These are phyloP conservation scores for Stemphylium lycopersici DNA, from an alignment of 2,329 filamentous ascomycete genomes.

Conservation along the genomic window DNA sequence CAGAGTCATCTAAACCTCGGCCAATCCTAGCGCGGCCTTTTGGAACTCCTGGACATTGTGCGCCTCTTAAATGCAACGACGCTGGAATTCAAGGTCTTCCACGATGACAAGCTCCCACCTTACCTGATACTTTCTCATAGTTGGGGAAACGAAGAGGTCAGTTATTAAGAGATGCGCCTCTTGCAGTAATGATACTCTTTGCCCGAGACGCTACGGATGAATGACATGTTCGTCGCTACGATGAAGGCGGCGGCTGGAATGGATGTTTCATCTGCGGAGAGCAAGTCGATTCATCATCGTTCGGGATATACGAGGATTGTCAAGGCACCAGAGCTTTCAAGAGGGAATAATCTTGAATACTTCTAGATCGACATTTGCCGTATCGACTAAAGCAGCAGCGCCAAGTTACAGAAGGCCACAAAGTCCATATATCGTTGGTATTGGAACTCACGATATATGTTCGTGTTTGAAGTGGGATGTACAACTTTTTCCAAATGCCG, in stretches of 20 bases:
- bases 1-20: too few species aligned
- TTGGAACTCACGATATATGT: not conserved
- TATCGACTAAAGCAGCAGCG: slow-evolving; percentile 22
- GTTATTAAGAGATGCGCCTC: slow-evolving; percentile 14
- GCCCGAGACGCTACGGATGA: not conserved
- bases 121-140: slow-evolving; percentile 25
- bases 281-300: not conserved
- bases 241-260: too few species aligned
- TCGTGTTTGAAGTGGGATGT: too few species aligned
- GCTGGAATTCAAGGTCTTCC: too few species aligned
- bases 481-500: too few species aligned
- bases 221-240: too few species aligned
- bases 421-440: slow-evolving; percentile 26
- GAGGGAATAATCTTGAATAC: not conserved
- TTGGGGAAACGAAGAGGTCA: slow-evolving; percentile 21
- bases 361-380: slow-evolving; percentile 24
- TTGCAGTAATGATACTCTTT: not conserved
- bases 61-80: too few species aligned
- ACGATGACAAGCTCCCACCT: not conserved
- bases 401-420: slow-evolving; percentile 20
- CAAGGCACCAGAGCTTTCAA: too few species aligned
- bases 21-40: too few species aligned
- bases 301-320: not conserved
- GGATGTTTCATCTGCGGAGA: not conserved
- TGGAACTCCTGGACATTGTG: too few species aligned